A percentile compares a stretch with the other conserved stretches of the same genome.
These are phyloP conservation scores for Jamesozyma hellenica DNA, from an alignment of 805 yeast species.

Conservation along the genomic window DNA sequence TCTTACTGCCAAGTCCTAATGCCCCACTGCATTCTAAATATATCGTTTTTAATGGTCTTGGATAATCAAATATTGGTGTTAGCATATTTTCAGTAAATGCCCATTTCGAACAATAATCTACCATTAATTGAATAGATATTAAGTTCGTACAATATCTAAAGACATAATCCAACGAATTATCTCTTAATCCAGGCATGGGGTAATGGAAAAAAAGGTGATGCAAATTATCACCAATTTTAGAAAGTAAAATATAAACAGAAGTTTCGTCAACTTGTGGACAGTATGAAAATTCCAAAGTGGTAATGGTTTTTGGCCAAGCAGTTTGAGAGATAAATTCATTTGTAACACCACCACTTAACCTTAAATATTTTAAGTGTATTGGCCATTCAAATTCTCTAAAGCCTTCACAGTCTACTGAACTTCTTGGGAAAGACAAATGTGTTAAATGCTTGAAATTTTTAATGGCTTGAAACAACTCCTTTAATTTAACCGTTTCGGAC, in stretches of 20 bases:
- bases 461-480: conserved; percentile 70
- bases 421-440: conserved; percentile 77
- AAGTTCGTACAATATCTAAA: conserved; percentile 72
- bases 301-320: conserved; percentile 62
- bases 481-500: conserved; percentile 79
- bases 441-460: conserved; percentile 51
- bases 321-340: conserved; percentile 65
- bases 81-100: conserved; percentile 40
- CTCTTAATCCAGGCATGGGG: conserved; percentile 77
- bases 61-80: conserved; percentile 12
- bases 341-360: conserved; percentile 83
- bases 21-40: conserved; percentile 78
- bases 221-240: conserved; percentile 56
- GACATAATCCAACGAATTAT: conserved; percentile 60
- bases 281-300: conserved; percentile 68
- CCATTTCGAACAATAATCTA: conserved; percentile 59
- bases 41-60: conserved; percentile 41
- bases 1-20: conserved; percentile 69
- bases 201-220: conserved; percentile 58
- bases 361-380: conserved; percentile 53
- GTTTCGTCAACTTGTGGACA: conserved; percentile 69
- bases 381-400: conserved; percentile 57
- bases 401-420: conserved; percentile 64
- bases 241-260: conserved; percentile 52
- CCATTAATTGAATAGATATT: conserved; percentile 51